phyloP scores from a whole-genome alignment of 1,284 basidiomycete species.

The Cryptococcus amylolentus region DNA sequence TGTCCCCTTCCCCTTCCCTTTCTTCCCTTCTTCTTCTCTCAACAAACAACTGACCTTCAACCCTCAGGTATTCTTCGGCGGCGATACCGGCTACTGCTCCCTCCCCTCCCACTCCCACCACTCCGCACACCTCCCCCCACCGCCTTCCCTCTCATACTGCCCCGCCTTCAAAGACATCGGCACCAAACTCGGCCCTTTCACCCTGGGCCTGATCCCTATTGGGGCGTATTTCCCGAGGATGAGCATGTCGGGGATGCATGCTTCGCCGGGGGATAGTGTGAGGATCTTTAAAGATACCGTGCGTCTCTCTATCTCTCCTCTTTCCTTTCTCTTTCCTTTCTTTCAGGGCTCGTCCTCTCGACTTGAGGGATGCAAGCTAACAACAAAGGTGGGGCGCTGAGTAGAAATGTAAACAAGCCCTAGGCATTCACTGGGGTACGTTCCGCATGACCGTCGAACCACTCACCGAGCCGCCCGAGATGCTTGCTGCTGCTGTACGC shows the following conservation, averaged over 20 bases:
- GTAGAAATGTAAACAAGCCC: slow-evolving; percentile 53
- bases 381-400: no score
- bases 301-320: slow-evolving; percentile 13
- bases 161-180: slow-evolving; percentile 69
- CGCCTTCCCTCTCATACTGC: slow-evolving; percentile 42
- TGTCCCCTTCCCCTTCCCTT: no score
- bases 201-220: slow-evolving; percentile 61
- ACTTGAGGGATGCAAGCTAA: no score
- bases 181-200: slow-evolving; percentile 58
- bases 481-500: slow-evolving; percentile 55
- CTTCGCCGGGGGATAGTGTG: slow-evolving; percentile 32
- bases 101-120: slow-evolving; percentile 53
- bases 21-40: no score
- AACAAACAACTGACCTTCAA: no score
- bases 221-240: slow-evolving; percentile 63
- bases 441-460: slow-evolving; percentile 53
- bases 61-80: slow-evolving; percentile 59
- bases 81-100: slow-evolving; percentile 56
- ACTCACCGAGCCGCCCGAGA: slow-evolving; percentile 59
- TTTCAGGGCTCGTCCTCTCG: no score
- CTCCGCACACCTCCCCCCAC: slow-evolving; percentile 38
- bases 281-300: slow-evolving; percentile 50
- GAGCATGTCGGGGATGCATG: slow-evolving; percentile 61
- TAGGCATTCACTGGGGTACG: slow-evolving; percentile 68
- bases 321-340: no score